Evolutionary conservation across 192 early-diverging fungal species (phyloP).

Genomic region (Umbelopsis sp.): DNA sequence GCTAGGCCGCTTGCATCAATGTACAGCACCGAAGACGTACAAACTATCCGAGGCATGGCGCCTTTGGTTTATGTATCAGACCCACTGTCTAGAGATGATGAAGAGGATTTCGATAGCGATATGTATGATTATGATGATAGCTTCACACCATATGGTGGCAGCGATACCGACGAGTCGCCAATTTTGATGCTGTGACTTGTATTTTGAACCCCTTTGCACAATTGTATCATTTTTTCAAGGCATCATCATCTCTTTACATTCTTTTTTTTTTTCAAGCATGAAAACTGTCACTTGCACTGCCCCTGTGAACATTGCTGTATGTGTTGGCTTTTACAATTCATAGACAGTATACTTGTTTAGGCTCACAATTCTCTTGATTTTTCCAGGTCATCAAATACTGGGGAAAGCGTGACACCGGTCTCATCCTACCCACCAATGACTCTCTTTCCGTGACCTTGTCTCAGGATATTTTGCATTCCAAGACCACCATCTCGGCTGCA

Average conservation of each 20-base stretch:
- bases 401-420: constrained; percentile 91
- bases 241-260: constrained; percentile 31
- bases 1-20: constrained; percentile 1
- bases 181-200: constrained; percentile 21
- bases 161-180: neutral
- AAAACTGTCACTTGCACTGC: constrained; percentile 82
- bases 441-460: constrained; percentile 96
- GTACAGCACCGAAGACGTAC: constrained; percentile 4
- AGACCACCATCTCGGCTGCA: constrained; percentile 83
- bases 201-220: neutral
- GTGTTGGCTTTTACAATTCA: neutral
- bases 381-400: constrained; percentile 90
- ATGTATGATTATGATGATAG: neutral
- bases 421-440: constrained; percentile 97
- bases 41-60: constrained; percentile 15
- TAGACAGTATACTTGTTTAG: neutral
- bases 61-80: constrained; percentile 8
- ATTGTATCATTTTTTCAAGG: constrained; percentile 19
- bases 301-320: constrained; percentile 98
- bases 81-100: neutral
- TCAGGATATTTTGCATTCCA: constrained; percentile 94
- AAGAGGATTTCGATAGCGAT: constrained; percentile 11
- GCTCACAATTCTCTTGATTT: neutral
- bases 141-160: constrained; percentile 1
- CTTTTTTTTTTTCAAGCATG: constrained; percentile 25